Base-by-base conservation (phyloP, 805 yeast genomes). In the Candida cerambycidarum region DNA sequence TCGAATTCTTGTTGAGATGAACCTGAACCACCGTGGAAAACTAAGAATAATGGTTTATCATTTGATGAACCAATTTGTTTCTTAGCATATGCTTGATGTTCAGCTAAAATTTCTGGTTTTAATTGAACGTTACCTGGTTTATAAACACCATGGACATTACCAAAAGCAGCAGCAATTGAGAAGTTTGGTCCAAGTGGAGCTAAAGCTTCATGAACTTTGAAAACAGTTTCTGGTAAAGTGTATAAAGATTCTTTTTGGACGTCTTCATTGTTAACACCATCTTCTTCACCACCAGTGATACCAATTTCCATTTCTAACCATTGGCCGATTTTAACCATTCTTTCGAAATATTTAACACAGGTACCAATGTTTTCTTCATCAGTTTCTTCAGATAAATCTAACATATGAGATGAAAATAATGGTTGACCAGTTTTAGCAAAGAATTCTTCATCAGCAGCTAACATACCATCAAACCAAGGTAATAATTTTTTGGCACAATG, bases 261-360 rank as follows among this genome's bases (percentile, higher is more conserved):
- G 69, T 82, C 79, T 74, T 92, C 95, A 82, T 93, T 93, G 85
- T 93, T 93, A 63, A 93, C 99, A 83, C 99, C 99, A 68, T 93
- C 99, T 78, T 93, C 99, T 80, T 93, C 99, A 84, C 99, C 99
- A 77, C 99, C 99, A 69, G 99, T 93, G 83, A 93, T 93, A 83
- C 99, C 99, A 68, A 93, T 93, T 80, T 93, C 99, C 99, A 93
- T 93, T 82, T 93, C 99, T 68, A 93, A 82, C 93, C 93, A 93
- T 79, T 92, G 98, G 76, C 81, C 78, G 82, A 92, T 78, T 76
- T 86, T 89, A 69, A 95, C 75, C 83, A 88, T 89, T 76, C 96
- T 88, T 71, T 78, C 78, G 77, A 93, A 92, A 83, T 93, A 93
- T 76, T 88, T 84, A 72, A 73, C 95, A 80, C 97, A 90, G 54